These are phyloP conservation scores for Beverwykella pulmonaria DNA, from an alignment of 495 filamentous ascomycete species.

Conservation along the genomic window DNA sequence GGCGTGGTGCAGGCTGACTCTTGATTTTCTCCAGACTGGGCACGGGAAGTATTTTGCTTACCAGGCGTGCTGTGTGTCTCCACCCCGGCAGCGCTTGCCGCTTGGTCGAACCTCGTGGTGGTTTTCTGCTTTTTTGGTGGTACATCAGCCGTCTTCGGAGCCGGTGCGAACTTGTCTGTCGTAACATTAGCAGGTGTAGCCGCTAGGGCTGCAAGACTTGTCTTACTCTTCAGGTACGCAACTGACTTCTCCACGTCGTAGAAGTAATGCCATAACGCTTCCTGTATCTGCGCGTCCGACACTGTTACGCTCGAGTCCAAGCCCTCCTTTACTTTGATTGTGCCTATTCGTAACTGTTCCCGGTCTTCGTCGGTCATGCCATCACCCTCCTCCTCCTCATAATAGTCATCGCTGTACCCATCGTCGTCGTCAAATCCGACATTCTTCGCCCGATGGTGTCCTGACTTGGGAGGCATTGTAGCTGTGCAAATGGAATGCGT, in stretches of 20 bases:
- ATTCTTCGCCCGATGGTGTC: slow-evolving; percentile 45
- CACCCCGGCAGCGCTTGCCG: slow-evolving; percentile 35
- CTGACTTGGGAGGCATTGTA: slow-evolving; percentile 32
- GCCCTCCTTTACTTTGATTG: slow-evolving; percentile 56
- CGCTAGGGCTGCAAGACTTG: background rate
- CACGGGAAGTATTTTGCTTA: slow-evolving; percentile 24
- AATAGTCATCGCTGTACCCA: slow-evolving; percentile 37
- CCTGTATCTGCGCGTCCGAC: slow-evolving; percentile 75
- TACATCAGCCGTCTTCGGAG: slow-evolving; percentile 36
- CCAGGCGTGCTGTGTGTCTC: slow-evolving; percentile 16
- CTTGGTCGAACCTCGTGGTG: slow-evolving; percentile 49
- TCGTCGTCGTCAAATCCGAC: slow-evolving; percentile 46
- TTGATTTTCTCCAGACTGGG: background rate
- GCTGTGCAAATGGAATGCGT: background rate
- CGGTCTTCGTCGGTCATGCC: slow-evolving; percentile 62
- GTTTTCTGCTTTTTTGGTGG: slow-evolving; percentile 44
- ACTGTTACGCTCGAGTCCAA: slow-evolving; percentile 57
- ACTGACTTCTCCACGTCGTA: slow-evolving; percentile 87
- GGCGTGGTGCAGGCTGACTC: slow-evolving; percentile 17
- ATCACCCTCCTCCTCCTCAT: slow-evolving; percentile 40
- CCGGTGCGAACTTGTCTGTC: slow-evolving; percentile 34
- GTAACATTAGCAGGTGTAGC: background rate
- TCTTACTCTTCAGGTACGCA: slow-evolving; percentile 69
- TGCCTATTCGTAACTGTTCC: slow-evolving; percentile 62
- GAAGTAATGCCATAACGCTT: slow-evolving; percentile 93